These are phyloP conservation scores for Kazachstania psychrophila DNA, from an alignment of 805 yeast species.

Conservation along the genomic window DNA sequence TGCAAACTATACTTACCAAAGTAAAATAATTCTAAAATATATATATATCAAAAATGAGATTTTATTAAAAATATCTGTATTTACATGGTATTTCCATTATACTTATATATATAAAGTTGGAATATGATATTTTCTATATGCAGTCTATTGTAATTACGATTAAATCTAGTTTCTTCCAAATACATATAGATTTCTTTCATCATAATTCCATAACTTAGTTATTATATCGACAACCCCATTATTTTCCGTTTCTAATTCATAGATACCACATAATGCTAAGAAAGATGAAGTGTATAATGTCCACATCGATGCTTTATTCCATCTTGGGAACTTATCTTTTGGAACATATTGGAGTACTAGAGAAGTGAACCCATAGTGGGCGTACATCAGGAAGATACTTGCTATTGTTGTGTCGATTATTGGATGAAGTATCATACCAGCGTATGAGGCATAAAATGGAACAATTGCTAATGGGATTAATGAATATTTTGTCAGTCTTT, in stretches of 20 bases:
- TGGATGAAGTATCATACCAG: slow-evolving; percentile 41
- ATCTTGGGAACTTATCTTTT: slow-evolving; percentile 56
- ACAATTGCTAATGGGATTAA: slow-evolving; percentile 54
- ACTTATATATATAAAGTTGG: too few relatives aligned
- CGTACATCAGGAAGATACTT: slow-evolving; percentile 50
- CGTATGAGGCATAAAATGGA: slow-evolving; percentile 39
- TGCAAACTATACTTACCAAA: too few relatives aligned
- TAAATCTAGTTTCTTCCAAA: slow-evolving; percentile 23
- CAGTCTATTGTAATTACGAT: too few relatives aligned
- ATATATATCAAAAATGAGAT: too few relatives aligned
- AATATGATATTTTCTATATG: too few relatives aligned
- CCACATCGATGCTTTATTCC: slow-evolving; percentile 53
- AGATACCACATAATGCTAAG: slow-evolving; percentile 61
- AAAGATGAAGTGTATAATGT: slow-evolving; percentile 54
- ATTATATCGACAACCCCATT: slow-evolving; percentile 52
- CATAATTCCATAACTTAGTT: slow-evolving; percentile 30
- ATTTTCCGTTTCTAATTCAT: slow-evolving; percentile 54
- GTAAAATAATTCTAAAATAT: too few relatives aligned
- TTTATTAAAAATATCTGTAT: too few relatives aligned
- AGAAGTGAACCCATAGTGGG: slow-evolving; percentile 62
- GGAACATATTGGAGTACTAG: slow-evolving; percentile 78
- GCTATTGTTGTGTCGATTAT: slow-evolving; percentile 49
- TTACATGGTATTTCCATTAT: too few relatives aligned
- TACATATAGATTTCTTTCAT: slow-evolving; percentile 22
- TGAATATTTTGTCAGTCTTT: slow-evolving; percentile 49